Conservation (phyloP, 2,329 filamentous ascomycete species). For the Trichoderma endophyticum region DNA sequence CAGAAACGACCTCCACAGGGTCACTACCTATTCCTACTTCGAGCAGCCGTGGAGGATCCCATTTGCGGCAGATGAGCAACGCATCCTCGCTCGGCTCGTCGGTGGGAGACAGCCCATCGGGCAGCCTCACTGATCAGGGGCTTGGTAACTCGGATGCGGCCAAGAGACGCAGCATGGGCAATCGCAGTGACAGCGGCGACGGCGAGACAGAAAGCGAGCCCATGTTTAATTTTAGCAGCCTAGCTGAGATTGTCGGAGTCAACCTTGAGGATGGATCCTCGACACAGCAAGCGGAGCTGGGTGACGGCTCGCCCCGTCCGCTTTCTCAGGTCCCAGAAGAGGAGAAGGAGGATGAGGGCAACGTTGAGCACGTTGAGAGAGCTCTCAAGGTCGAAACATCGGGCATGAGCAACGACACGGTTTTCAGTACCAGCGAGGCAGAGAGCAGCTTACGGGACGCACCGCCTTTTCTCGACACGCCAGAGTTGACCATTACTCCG, state of each 20-base stretch:
- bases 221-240: conserved; percentile 86
- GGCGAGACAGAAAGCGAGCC: conserved; percentile 61
- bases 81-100: conserved; percentile 83
- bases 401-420: background rate
- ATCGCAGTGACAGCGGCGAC: conserved; percentile 47
- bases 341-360: conserved; percentile 34
- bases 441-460: background rate
- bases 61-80: conserved; percentile 80
- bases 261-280: conserved; percentile 48
- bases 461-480: conserved; percentile 30
- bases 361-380: conserved; percentile 33
- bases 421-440: background rate
- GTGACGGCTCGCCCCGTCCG: conserved; percentile 25
- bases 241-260: conserved; percentile 78
- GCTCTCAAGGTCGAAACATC: background rate
- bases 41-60: conserved; percentile 61
- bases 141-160: conserved; percentile 37
- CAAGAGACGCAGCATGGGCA: conserved; percentile 50
- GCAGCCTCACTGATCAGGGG: conserved; percentile 45
- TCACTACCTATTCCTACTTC: conserved; percentile 47
- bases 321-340: conserved; percentile 40
- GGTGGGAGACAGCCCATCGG: conserved; percentile 61
- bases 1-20: conserved; percentile 33
- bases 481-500: conserved; percentile 48
- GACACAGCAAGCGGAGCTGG: conserved; percentile 28